Evolutionary conservation across 352 stramenopile genomes (phyloP).

Genomic region (Globisporangium nodosum): DNA sequence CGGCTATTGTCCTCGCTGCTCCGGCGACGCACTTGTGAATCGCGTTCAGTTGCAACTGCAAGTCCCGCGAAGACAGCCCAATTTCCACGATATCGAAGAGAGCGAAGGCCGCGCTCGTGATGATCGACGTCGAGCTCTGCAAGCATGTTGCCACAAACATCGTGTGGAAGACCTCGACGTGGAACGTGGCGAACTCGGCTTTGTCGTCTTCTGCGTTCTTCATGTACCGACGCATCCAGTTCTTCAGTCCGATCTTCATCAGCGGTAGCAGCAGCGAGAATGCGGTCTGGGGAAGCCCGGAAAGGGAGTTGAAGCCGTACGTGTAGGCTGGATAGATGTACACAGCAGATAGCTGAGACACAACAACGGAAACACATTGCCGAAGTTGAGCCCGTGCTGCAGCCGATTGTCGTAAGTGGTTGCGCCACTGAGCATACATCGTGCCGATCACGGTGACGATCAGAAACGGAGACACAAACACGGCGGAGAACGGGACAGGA

Average conservation of each 20-base stretch:
- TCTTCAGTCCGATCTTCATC: constrained; percentile 20
- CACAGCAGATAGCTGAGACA: constrained; percentile 1
- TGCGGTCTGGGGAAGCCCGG: constrained; percentile 2
- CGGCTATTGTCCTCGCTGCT: too few species aligned
- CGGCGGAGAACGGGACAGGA: constrained; percentile 25
- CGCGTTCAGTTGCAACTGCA: too few species aligned
- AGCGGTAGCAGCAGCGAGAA: constrained; percentile 22
- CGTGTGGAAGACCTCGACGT: constrained; percentile 46
- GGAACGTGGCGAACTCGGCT: constrained; percentile 42
- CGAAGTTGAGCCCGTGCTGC: background rate
- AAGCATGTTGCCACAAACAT: constrained; percentile 40
- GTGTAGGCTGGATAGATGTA: constrained; percentile 26
- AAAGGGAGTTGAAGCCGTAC: constrained; percentile 20
- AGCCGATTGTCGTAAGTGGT: background rate
- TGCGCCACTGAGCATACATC: background rate
- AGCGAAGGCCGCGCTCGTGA: background rate
- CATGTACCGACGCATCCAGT: background rate
- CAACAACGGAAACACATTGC: background rate
- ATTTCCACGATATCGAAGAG: background rate
- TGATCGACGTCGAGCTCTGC: constrained; percentile 20
- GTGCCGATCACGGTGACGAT: constrained; percentile 1
- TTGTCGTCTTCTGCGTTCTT: constrained; percentile 19
- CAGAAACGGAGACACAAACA: constrained; percentile 8
- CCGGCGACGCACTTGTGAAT: too few species aligned
- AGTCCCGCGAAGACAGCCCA: background rate